phyloP scores from a whole-genome alignment of 768 basidiomycete genomes.

The Lentinula sp. region DNA sequence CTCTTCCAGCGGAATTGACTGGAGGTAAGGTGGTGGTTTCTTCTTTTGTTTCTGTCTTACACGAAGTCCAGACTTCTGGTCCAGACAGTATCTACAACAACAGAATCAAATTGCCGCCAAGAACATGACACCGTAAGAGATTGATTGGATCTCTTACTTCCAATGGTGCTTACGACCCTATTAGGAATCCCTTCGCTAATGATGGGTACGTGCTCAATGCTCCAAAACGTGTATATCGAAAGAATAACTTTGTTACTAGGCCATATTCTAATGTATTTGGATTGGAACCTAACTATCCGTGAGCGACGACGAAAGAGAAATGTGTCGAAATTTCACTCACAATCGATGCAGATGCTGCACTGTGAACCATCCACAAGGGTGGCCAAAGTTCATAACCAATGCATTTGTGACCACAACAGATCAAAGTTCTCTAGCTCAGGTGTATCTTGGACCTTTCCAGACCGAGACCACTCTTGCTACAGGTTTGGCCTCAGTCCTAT shows the following conservation, averaged over 20 bases:
- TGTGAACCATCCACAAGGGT: slow-evolving; percentile 48
- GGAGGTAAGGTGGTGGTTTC: slow-evolving; percentile 25
- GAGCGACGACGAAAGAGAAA: slow-evolving; percentile 8
- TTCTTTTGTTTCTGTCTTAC: not conserved
- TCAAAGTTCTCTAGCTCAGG: slow-evolving; percentile 36
- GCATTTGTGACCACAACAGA: slow-evolving; percentile 45
- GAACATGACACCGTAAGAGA: slow-evolving; percentile 42
- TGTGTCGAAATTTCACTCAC: not conserved
- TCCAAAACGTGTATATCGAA: not conserved
- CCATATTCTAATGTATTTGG: slow-evolving; percentile 46
- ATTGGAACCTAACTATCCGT: slow-evolving; percentile 45
- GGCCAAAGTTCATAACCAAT: slow-evolving; percentile 49
- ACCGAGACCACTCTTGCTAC: slow-evolving; percentile 31
- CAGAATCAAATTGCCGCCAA: slow-evolving; percentile 51
- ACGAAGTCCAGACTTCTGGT: slow-evolving; percentile 43
- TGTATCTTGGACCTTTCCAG: slow-evolving; percentile 43
- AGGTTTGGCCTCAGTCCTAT: slow-evolving; percentile 16
- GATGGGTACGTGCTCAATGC: slow-evolving; percentile 31
- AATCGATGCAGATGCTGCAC: slow-evolving; percentile 34
- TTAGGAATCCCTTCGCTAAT: slow-evolving; percentile 46
- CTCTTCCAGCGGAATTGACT: slow-evolving; percentile 41
- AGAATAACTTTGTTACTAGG: slow-evolving; percentile 15
- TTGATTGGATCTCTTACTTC: not conserved
- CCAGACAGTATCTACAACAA: slow-evolving; percentile 52
- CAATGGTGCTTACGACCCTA: not conserved